Evolutionary conservation across 257 asterid species (phyloP), one percentile per base, ranked within the genome.

Genomic region (Phtheirospermum japonicum): DNA sequence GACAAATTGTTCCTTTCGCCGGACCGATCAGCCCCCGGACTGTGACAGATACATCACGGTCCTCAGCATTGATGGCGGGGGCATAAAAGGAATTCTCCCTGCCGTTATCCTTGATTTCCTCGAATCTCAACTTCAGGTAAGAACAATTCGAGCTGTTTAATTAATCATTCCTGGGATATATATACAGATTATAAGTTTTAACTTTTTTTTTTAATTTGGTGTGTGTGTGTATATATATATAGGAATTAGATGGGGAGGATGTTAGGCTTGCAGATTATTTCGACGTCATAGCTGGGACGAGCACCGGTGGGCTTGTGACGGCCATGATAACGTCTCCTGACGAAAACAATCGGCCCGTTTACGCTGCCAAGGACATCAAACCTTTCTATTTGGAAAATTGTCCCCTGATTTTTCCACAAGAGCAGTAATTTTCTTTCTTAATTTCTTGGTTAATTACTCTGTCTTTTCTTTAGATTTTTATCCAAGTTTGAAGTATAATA

Each of bases 1-100:
- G 50, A 36, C 12, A 5, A 9, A 10, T 14, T 49, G 64, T 4
- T 59, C 60, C 11, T 59, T 57, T 9, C 54, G 71, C 0, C 26
- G 54, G 28, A 61, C 72, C 32, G 65, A 74, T 69, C 67, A 63
- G 71, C 80, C 79, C 1, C 85, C 80, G n/a, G 31, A 49, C 7
- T 59, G 40, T 34, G 69, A 75, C 3, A 56, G 78, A 1, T 50
- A 16, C 54, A 52, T 85, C 64, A 85, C 90, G 7, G 72, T 83
- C 7, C 83, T 85, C 13, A 85, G 90, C 80, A 81, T 85, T n/a
- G 94, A 85, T 37, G 90, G 90, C 6, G 90, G 94, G 46, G 90
- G 90, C 14, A 59, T 85, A 30, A 82, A 82, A 63, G 86, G 93
- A 14, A 48, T 81, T 26, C 65, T 79, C 43, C 83, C 88, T 0